Evolutionary conservation across 106 monocot genomes (phyloP).

Genomic region (Vanilla planifolia): DNA sequence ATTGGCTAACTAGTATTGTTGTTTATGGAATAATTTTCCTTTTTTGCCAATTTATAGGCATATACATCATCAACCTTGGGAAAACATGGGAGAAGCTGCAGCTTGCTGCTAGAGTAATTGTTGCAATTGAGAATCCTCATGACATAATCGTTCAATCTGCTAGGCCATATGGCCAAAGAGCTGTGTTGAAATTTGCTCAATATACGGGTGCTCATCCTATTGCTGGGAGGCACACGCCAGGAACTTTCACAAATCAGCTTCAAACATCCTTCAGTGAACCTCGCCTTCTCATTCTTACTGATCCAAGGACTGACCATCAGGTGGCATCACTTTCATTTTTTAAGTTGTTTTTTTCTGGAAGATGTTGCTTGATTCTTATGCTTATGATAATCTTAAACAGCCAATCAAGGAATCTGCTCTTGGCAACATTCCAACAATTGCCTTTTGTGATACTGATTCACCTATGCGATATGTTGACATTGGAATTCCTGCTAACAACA

Average conservation of each 20-base stretch:
- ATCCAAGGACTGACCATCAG: constrained; percentile 92
- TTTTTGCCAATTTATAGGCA: constrained; percentile 25
- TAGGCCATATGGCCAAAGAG: constrained; percentile 84
- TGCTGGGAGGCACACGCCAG: constrained; percentile 90
- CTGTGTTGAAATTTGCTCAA: constrained; percentile 85
- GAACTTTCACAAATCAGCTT: constrained; percentile 85
- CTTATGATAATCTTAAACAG: constrained; percentile 20
- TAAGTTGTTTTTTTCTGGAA: no score
- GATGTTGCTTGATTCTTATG: no score
- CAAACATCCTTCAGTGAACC: constrained; percentile 91
- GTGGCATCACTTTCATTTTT: no score
- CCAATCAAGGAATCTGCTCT: constrained; percentile 85
- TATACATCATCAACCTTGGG: constrained; percentile 70
- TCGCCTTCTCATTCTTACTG: constrained; percentile 86
- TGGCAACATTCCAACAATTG: constrained; percentile 91
- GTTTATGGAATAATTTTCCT: no score
- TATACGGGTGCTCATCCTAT: constrained; percentile 91
- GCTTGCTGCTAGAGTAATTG: constrained; percentile 64
- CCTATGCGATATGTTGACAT: constrained; percentile 91
- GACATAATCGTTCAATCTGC: constrained; percentile 94
- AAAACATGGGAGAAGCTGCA: constrained; percentile 70
- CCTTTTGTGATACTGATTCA: constrained; percentile 80
- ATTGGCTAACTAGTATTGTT: no score
- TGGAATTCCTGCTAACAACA: constrained; percentile 93
- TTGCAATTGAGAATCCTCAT: constrained; percentile 64